Conservation (phyloP, 495 filamentous ascomycete genomes). For the Daldinia bambusicola region DNA sequence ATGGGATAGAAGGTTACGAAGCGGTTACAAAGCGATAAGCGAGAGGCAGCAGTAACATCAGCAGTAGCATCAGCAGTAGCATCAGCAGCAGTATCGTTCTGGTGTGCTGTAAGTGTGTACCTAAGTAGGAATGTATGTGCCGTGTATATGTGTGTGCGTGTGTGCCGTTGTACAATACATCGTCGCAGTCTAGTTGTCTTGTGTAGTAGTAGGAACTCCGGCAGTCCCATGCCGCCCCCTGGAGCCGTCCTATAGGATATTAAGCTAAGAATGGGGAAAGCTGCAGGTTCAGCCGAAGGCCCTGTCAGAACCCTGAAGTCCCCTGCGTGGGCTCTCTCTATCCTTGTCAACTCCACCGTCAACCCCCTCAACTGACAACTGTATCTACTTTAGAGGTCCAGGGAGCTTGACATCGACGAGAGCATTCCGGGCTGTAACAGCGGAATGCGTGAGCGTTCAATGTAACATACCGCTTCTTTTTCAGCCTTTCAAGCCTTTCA, state of each 20-base stretch:
- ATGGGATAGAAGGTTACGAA: conserved; percentile 8
- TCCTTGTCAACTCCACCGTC: conserved; percentile 35
- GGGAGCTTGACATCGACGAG: conserved; percentile 16
- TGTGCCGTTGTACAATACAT: conserved; percentile 23
- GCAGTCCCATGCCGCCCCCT: conserved; percentile 42
- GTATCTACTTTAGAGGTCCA: conserved; percentile 40
- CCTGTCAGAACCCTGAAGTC: conserved; percentile 43
- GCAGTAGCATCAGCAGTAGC: no score
- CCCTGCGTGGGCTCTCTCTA: conserved; percentile 40
- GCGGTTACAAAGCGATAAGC: conserved; percentile 24
- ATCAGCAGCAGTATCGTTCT: no score
- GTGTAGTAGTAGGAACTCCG: conserved; percentile 44
- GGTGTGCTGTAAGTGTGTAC: conserved; percentile 10
- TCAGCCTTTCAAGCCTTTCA: background rate
- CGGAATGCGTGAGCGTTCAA: conserved; percentile 24
- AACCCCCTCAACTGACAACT: conserved; percentile 45
- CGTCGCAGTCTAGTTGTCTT: conserved; percentile 32
- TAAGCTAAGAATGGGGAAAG: conserved; percentile 44
- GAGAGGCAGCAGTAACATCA: no score
- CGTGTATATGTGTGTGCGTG: background rate
- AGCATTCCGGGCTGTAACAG: conserved; percentile 11
- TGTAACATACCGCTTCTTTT: conserved; percentile 40
- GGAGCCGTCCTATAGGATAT: conserved; percentile 42
- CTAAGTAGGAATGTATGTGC: no score
- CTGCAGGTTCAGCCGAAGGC: conserved; percentile 44